Conservation (phyloP, 371 early-diverging fungal genomes). For the Circinella minor region DNA sequence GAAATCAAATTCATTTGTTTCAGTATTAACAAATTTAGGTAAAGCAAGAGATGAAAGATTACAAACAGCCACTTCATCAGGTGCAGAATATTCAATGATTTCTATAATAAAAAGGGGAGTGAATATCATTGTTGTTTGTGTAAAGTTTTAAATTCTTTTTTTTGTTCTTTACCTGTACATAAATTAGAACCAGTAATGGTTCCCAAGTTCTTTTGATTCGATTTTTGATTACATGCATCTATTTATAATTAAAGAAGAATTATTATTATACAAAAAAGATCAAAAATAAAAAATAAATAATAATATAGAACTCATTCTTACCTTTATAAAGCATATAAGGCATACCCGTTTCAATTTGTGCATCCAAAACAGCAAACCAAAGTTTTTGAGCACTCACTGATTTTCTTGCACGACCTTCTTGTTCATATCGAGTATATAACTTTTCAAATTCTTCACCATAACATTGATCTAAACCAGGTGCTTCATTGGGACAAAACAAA, state of each 20-base stretch:
- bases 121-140: too few relatives aligned
- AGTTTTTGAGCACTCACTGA: constrained; percentile 93
- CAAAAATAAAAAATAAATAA: too few relatives aligned
- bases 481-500: constrained; percentile 94
- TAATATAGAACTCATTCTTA: too few relatives aligned
- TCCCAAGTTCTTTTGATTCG: constrained; percentile 98
- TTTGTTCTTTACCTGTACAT: constrained; percentile 68
- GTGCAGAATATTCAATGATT: constrained; percentile 95
- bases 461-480: constrained; percentile 82
- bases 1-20: constrained; percentile 52
- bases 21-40: constrained; percentile 83
- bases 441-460: constrained; percentile 92
- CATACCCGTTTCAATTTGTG: constrained; percentile 97
- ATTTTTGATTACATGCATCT: constrained; percentile 94
- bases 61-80: constrained; percentile 98
- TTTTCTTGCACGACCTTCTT: constrained; percentile 76
- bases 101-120: constrained; percentile 53
- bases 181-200: constrained; percentile 91
- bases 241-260: background rate
- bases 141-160: too few relatives aligned
- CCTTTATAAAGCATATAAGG: constrained; percentile 97
- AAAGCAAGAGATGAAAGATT: constrained; percentile 97
- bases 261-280: too few relatives aligned
- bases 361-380: constrained; percentile 94
- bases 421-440: constrained; percentile 84